phyloP scores from a whole-genome alignment of 2,329 filamentous ascomycete genomes.

The Chrysosporium keratinophilum region DNA sequence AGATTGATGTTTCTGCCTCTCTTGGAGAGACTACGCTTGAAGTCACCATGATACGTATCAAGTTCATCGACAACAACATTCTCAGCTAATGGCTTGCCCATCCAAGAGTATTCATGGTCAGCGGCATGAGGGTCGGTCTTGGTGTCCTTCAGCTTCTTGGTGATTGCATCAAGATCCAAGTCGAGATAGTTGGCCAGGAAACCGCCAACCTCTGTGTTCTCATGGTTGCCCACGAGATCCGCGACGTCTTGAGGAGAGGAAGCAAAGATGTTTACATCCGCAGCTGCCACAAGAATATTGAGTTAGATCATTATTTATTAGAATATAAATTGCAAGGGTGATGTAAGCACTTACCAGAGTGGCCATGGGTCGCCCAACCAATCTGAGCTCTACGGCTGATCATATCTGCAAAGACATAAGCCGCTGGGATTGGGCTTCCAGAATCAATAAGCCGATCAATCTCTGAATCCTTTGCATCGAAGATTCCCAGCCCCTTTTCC shows the following conservation, averaged over 20 bases:
- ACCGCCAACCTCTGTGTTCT: constrained; percentile 83
- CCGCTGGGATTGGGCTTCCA: constrained; percentile 44
- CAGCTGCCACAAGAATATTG: constrained; percentile 41
- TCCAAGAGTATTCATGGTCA: constrained; percentile 27
- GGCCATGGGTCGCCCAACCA: constrained; percentile 90
- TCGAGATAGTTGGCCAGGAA: constrained; percentile 72
- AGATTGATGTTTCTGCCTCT: constrained; percentile 22
- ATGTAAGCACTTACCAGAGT: constrained; percentile 44
- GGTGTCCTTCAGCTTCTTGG: constrained; percentile 53
- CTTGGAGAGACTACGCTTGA: constrained; percentile 20
- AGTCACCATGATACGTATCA: constrained; percentile 38
- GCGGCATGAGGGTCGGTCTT: constrained; percentile 15
- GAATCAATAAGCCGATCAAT: constrained; percentile 53
- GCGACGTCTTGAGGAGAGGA: constrained; percentile 55
- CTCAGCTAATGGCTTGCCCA: constrained; percentile 33
- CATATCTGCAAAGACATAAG: constrained; percentile 66
- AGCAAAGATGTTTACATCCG: constrained; percentile 94
- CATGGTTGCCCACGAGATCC: constrained; percentile 69
- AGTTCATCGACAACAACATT: constrained; percentile 31
- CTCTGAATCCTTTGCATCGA: constrained; percentile 61
- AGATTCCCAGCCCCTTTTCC: constrained; percentile 61
- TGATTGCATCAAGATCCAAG: constrained; percentile 69
- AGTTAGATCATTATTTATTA: neutral
- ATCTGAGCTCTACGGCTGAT: constrained; percentile 78
- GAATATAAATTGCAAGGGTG: neutral